These are phyloP conservation scores for Naganishia friedmannii DNA, from an alignment of 768 basidiomycete genomes.

Conservation along the genomic window DNA sequence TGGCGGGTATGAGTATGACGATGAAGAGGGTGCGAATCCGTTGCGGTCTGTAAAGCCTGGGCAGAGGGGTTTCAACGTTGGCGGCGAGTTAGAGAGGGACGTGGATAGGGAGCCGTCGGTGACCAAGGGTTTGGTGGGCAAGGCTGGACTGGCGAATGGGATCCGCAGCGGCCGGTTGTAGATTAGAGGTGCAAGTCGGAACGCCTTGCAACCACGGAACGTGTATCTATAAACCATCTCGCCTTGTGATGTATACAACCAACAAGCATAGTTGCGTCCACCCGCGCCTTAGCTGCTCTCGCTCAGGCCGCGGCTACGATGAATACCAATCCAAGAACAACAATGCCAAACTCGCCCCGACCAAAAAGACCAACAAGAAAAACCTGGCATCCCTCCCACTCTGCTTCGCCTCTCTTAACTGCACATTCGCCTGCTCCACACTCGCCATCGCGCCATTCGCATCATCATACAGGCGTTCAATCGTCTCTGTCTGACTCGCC, in stretches of 20 bases:
- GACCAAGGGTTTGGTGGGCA: slow-evolving; percentile 11
- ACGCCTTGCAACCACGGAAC: not conserved
- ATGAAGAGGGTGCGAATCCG: not conserved
- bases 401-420: slow-evolving; percentile 83
- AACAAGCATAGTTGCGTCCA: too few species aligned
- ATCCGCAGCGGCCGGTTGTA: not conserved
- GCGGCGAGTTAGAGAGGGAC: not conserved
- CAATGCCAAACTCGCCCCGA: slow-evolving; percentile 85
- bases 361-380: slow-evolving; percentile 84
- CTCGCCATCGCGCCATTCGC: slow-evolving; percentile 80
- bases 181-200: not conserved
- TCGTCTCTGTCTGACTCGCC: slow-evolving; percentile 82
- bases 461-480: slow-evolving; percentile 91
- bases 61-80: not conserved
- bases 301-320: slow-evolving; percentile 4
- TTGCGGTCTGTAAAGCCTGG: not conserved
- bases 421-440: slow-evolving; percentile 83
- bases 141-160: not conserved
- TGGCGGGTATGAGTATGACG: not conserved
- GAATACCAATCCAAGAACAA: slow-evolving; percentile 87
- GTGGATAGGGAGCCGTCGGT: not conserved
- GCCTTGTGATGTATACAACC: too few species aligned
- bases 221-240: not conserved
- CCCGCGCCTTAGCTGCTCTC: not conserved
- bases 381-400: slow-evolving; percentile 80